phyloP scores from a whole-genome alignment of 495 filamentous ascomycete species.

The Bombardia bombarda region DNA sequence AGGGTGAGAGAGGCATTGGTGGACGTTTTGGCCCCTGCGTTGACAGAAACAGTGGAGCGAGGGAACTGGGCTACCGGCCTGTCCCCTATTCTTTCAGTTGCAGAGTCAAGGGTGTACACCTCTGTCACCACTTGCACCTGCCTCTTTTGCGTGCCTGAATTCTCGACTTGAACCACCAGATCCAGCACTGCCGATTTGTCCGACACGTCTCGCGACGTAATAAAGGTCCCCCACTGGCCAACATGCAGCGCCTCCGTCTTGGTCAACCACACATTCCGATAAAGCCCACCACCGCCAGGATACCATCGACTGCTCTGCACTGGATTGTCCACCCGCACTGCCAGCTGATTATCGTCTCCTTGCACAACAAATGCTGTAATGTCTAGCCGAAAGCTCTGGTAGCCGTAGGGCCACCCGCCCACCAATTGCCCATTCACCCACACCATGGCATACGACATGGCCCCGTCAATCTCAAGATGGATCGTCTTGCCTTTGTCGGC shows the following conservation, averaged over 20 bases:
- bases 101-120: constrained; percentile 15
- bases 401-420: constrained; percentile 45
- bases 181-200: constrained; percentile 29
- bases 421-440: constrained; percentile 42
- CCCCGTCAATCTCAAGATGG: constrained; percentile 41
- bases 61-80: not conserved
- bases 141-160: constrained; percentile 15
- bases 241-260: constrained; percentile 36
- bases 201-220: constrained; percentile 32
- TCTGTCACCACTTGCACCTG: constrained; percentile 23
- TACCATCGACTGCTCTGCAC: constrained; percentile 40
- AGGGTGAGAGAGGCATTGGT: constrained; percentile 28
- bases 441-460: constrained; percentile 40
- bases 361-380: constrained; percentile 34
- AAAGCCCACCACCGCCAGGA: constrained; percentile 38
- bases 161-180: constrained; percentile 32
- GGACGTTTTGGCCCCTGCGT: constrained; percentile 18
- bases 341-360: constrained; percentile 34
- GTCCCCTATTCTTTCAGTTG: constrained; percentile 9
- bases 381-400: constrained; percentile 40
- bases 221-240: constrained; percentile 34
- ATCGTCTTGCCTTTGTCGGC: constrained; percentile 27
- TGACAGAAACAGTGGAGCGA: constrained; percentile 18
- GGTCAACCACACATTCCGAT: constrained; percentile 43
- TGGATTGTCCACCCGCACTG: constrained; percentile 41